A percentile compares a stretch with the other conserved stretches of the same genome.
Conservation (phyloP, 768 basidiomycete species). For the Rubroboletus pulcherrimus region DNA sequence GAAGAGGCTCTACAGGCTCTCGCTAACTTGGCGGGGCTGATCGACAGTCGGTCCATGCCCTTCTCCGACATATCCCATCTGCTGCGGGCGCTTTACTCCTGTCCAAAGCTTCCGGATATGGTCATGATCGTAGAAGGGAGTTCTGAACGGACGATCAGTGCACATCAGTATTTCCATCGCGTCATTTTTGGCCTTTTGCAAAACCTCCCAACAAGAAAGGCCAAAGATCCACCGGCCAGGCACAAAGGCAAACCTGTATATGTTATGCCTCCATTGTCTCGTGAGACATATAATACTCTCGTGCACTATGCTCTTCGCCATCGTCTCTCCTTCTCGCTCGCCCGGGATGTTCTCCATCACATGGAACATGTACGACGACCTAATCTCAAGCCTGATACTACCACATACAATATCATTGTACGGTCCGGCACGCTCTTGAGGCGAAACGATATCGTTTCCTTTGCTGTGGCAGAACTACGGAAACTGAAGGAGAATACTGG, state of each 20-base stretch:
- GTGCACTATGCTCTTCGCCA: slow-evolving; percentile 65
- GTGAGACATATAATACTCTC: slow-evolving; percentile 55
- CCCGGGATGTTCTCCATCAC: slow-evolving; percentile 48
- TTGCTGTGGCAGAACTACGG: slow-evolving; percentile 36
- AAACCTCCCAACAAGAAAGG: slow-evolving; percentile 27
- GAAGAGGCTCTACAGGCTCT: slow-evolving; percentile 54
- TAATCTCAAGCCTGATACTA: slow-evolving; percentile 41
- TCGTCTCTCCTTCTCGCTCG: slow-evolving; percentile 48
- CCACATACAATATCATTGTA: slow-evolving; percentile 58
- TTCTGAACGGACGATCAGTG: slow-evolving; percentile 31
- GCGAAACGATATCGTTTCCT: slow-evolving; percentile 38
- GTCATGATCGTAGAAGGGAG: slow-evolving; percentile 37
- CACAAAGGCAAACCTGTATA: neutral
- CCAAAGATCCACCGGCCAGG: slow-evolving; percentile 18
- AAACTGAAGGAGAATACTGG: slow-evolving; percentile 16
- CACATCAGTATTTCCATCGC: slow-evolving; percentile 46
- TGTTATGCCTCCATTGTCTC: slow-evolving; percentile 34
- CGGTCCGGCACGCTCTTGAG: slow-evolving; percentile 52
- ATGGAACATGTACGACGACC: slow-evolving; percentile 45
- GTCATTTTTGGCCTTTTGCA: slow-evolving; percentile 42
- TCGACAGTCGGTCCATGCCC: slow-evolving; percentile 49
- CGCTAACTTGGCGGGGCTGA: slow-evolving; percentile 50
- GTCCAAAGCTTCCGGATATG: slow-evolving; percentile 37
- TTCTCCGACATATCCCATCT: slow-evolving; percentile 43
- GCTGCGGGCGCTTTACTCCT: slow-evolving; percentile 44